phyloP scores from a whole-genome alignment of 805 yeast species.

The Nakazawaea laoshanensis region DNA sequence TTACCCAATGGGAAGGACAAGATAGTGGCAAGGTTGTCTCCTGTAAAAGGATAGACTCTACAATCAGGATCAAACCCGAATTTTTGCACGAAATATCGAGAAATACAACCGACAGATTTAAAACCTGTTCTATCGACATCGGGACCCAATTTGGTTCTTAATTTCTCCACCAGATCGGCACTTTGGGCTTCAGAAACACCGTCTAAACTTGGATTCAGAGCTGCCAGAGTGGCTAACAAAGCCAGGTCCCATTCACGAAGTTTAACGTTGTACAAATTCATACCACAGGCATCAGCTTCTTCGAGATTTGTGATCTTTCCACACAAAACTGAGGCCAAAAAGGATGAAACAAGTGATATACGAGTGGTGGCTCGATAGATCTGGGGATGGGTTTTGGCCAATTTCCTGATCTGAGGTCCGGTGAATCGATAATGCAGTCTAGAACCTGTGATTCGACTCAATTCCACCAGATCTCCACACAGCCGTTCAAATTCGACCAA shows the following conservation, averaged over 20 bases:
- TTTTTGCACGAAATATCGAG: conserved; percentile 50
- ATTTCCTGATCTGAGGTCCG: conserved; percentile 82
- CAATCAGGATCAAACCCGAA: conserved; percentile 59
- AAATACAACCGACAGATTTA: conserved; percentile 40
- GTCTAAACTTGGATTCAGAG: conserved; percentile 37
- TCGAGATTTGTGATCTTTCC: conserved; percentile 63
- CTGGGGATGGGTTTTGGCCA: conserved; percentile 46
- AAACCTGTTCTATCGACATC: conserved; percentile 38
- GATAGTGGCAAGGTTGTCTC: conserved; percentile 86
- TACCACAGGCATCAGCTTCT: conserved; percentile 87
- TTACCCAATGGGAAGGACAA: conserved; percentile 70
- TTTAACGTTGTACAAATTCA: conserved; percentile 76
- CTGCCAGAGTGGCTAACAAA: conserved; percentile 47
- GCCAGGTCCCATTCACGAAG: conserved; percentile 46
- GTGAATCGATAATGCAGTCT: conserved; percentile 86
- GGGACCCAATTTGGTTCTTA: conserved; percentile 44
- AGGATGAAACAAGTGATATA: conserved; percentile 72
- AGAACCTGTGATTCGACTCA: conserved; percentile 74
- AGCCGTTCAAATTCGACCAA: conserved; percentile 49
- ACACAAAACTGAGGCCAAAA: conserved; percentile 61
- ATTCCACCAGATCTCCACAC: conserved; percentile 48
- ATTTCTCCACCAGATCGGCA: conserved; percentile 25
- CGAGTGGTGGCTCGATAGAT: conserved; percentile 47
- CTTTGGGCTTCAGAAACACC: conserved; percentile 17
- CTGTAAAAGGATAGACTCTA: conserved; percentile 69